Base-by-base conservation (phyloP, 495 filamentous ascomycete species). In the Penicillium riverlandense region DNA sequence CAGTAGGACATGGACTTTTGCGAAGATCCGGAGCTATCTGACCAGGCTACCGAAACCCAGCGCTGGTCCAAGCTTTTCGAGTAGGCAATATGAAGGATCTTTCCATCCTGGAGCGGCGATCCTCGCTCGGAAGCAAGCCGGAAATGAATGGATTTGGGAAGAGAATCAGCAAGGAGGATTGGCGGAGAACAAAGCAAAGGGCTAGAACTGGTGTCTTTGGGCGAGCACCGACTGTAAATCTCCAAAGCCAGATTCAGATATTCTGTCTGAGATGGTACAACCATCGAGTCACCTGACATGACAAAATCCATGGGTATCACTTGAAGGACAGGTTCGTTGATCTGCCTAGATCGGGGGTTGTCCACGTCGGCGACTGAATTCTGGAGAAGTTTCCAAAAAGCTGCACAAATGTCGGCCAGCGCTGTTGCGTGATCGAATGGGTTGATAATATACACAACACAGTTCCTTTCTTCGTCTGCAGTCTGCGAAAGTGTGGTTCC, bases 11-110 rank as follows among this genome's bases (percentile, higher is more conserved):
- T 82, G 5, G 73, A 85, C 49, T 78, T 82, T 58, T 95, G 88
- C 44, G 86, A 75, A 34, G 70, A 77, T 0, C 92, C 94, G 16
- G 71, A 76, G 52, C 80, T 89, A 62, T 97, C 90, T 1, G 85
- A 87, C 94, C 94, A 99, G n/a, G 86, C 85, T 5, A 82, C 89
- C 1, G 84, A 84, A 37, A 96, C 62, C 94, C 94, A 99, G 12
- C 85, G 77, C 37, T 86, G 82, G 56, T 92, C 88, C 28, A 82
- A 66, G 57, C 86, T 91, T 47, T 82, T 80, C 0, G 85, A 84
- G 57, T 91, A 95, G 7, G 86, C 90, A 37, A 97, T 66, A 59
- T 99, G 94, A 9, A 99, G 77, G 47, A 83, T 83, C 10, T 78
- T 82, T 30, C 90, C 88, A 54, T 95, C 88, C 39, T 84, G 80